phyloP scores from a whole-genome alignment of 352 stramenopile species.

The Phytophthora syringae region DNA sequence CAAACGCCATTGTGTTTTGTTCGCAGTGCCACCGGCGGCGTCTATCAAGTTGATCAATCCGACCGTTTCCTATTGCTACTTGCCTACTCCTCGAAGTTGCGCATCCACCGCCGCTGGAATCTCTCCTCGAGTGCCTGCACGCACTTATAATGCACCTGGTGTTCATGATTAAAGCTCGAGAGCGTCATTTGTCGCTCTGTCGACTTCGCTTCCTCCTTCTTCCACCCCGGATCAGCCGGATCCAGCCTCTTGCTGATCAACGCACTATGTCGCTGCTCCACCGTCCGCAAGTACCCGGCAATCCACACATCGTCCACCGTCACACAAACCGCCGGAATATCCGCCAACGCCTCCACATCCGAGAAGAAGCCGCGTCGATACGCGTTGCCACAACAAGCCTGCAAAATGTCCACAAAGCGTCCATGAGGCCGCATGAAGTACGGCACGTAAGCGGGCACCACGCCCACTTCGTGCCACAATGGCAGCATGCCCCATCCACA shows the following conservation, averaged over 20 bases:
- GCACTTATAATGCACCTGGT: slow-evolving; percentile 86
- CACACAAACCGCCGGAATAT: slow-evolving; percentile 73
- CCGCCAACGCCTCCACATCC: slow-evolving; percentile 68
- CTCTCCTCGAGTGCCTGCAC: slow-evolving; percentile 74
- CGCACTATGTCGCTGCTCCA: slow-evolving; percentile 61
- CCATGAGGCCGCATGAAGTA: slow-evolving; percentile 81
- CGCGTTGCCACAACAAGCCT: slow-evolving; percentile 73
- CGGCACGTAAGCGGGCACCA: slow-evolving; percentile 81
- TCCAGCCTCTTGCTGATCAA: slow-evolving; percentile 85
- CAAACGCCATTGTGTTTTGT: background rate
- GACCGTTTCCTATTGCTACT: slow-evolving; percentile 14
- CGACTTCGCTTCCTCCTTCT: slow-evolving; percentile 60
- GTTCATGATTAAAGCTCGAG: slow-evolving; percentile 82
- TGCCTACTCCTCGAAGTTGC: slow-evolving; percentile 67
- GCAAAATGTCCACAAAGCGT: slow-evolving; percentile 80
- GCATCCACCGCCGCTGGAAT: slow-evolving; percentile 65
- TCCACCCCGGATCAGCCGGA: slow-evolving; percentile 70
- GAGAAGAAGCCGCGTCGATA: slow-evolving; percentile 81
- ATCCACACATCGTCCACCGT: slow-evolving; percentile 89
- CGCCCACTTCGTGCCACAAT: slow-evolving; percentile 74
- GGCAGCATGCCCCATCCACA: slow-evolving; percentile 85
- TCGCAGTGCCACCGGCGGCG: background rate
- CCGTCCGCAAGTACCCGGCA: slow-evolving; percentile 74
- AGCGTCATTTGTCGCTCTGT: slow-evolving; percentile 65
- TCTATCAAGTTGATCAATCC: slow-evolving; percentile 11